A percentile compares a stretch with the other conserved stretches of the same genome.
Evolutionary conservation across 257 asterid genomes (phyloP).

Genomic region (Nyctanthes arbortristis): DNA sequence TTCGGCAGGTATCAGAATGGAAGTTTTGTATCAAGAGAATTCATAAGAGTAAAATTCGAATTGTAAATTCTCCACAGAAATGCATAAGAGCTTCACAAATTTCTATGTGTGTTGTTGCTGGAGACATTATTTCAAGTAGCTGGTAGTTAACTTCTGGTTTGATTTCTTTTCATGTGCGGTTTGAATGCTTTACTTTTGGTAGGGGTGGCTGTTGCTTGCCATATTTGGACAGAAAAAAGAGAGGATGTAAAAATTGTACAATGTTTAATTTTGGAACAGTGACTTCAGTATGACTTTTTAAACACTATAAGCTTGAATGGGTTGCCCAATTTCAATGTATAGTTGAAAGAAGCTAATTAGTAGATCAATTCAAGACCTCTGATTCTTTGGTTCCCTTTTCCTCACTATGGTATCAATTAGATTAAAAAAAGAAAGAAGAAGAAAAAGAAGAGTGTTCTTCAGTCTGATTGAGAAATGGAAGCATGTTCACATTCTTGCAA

Average conservation of each 20-base stretch:
- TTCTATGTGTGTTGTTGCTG: constrained; percentile 17
- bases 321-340: not conserved
- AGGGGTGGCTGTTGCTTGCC: not conserved
- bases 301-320: constrained; percentile 3
- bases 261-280: not conserved
- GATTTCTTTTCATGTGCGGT: not conserved
- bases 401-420: constrained; percentile 1
- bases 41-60: constrained; percentile 13
- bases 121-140: not conserved
- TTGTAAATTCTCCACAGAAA: not conserved
- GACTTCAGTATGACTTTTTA: not conserved
- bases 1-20: constrained; percentile 72
- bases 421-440: too few relatives aligned
- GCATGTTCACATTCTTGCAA: not conserved
- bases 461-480: not conserved
- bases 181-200: not conserved
- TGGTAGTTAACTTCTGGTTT: not conserved
- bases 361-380: not conserved
- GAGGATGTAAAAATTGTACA: not conserved
- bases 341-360: not conserved
- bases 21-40: constrained; percentile 20
- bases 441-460: not conserved
- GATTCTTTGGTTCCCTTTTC: not conserved
- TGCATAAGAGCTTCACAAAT: constrained; percentile 7
- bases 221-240: not conserved